phyloP scores from a whole-genome alignment of 768 basidiomycete genomes.

The Amylocystis lapponica region DNA sequence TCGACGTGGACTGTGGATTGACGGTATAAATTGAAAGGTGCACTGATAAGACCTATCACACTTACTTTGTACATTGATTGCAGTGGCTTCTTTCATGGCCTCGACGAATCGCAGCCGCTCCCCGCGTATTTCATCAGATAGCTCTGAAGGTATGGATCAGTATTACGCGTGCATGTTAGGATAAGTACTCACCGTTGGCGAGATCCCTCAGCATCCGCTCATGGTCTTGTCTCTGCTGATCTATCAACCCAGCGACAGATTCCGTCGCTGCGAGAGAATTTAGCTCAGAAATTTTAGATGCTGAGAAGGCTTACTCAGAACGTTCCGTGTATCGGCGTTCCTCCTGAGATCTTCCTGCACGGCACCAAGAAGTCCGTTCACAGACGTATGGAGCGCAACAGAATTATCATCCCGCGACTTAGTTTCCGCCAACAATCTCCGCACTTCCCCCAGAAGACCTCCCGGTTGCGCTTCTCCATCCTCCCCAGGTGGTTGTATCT shows the following conservation, averaged over 20 bases:
- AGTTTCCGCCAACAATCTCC: conserved; percentile 28
- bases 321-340: conserved; percentile 34
- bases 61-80: conserved; percentile 77
- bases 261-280: conserved; percentile 40
- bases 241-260: conserved; percentile 54
- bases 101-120: conserved; percentile 85
- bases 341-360: conserved; percentile 37
- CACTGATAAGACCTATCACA: background rate
- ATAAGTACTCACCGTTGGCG: conserved; percentile 47
- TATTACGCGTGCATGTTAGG: background rate
- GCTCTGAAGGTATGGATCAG: conserved; percentile 38
- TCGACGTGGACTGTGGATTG: conserved; percentile 65
- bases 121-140: conserved; percentile 79
- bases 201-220: conserved; percentile 62
- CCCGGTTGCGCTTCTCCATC: conserved; percentile 16
- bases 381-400: conserved; percentile 26
- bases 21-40: background rate
- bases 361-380: conserved; percentile 32
- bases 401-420: conserved; percentile 26
- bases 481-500: conserved; percentile 12
- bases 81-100: conserved; percentile 92
- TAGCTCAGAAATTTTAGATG: background rate
- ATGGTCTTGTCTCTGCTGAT: conserved; percentile 67
- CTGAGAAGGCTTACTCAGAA: conserved; percentile 27
- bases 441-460: conserved; percentile 32